phyloP scores from a whole-genome alignment of 345 rosid genomes.

The Salix dunnii region DNA sequence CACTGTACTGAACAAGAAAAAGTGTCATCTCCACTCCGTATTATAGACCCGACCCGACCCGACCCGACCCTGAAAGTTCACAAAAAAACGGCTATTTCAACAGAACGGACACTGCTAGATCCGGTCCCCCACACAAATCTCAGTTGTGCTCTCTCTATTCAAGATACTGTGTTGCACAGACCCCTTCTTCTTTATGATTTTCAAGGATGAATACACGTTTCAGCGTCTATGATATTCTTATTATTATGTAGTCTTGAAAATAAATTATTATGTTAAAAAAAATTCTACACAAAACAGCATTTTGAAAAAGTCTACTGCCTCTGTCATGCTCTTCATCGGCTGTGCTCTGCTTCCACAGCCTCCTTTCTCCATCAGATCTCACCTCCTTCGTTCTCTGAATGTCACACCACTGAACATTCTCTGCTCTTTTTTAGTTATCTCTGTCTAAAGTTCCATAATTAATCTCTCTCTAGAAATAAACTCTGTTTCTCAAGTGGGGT shows the following conservation, averaged over 20 bases:
- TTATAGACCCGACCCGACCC: background rate
- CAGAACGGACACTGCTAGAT: constrained; percentile 13
- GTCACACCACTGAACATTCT: constrained; percentile 11
- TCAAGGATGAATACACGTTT: too few species aligned
- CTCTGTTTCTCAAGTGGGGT: constrained; percentile 14
- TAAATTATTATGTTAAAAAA: too few species aligned
- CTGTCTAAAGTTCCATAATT: background rate
- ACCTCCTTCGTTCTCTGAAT: background rate
- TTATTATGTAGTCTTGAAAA: too few species aligned
- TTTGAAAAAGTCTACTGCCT: too few species aligned
- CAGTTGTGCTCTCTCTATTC: background rate
- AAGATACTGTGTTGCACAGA: too few species aligned
- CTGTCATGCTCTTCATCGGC: constrained; percentile 34
- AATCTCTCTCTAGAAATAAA: background rate
- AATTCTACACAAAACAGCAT: too few species aligned
- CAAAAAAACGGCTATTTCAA: constrained; percentile 16
- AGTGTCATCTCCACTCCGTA: background rate
- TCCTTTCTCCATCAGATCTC: constrained; percentile 44
- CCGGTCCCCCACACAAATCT: constrained; percentile 21
- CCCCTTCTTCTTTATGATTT: too few species aligned
- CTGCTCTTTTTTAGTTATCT: constrained; percentile 5
- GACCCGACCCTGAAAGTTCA: background rate
- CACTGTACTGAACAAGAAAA: background rate
- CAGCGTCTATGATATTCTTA: too few species aligned
- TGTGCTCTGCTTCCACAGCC: constrained; percentile 29